Percentiles rank a stretch among this genome's conserved stretches.
These are phyloP conservation scores for Candida nonsorbophila DNA, from an alignment of 805 yeast species.

Conservation along the genomic window DNA sequence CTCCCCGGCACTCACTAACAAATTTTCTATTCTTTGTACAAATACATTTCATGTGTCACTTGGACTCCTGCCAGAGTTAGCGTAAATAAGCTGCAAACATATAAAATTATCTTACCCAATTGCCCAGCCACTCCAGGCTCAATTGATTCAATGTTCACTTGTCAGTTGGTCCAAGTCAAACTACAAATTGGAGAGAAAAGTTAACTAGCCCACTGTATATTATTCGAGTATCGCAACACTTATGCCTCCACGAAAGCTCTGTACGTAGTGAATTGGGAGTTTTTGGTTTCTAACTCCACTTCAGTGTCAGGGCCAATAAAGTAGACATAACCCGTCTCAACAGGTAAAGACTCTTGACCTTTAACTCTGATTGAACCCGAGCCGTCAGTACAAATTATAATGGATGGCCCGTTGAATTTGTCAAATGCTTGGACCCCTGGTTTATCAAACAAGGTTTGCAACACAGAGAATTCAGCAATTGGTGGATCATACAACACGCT, in stretches of 20 bases:
- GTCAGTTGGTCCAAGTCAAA: background rate
- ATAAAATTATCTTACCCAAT: too few relatives aligned
- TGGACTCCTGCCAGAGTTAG: too few relatives aligned
- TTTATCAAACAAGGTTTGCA: conserved; percentile 62
- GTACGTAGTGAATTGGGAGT: conserved; percentile 64
- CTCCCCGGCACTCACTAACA: too few relatives aligned
- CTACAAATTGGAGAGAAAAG: conserved; percentile 1
- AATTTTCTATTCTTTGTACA: too few relatives aligned
- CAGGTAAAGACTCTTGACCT: conserved; percentile 27
- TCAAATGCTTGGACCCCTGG: conserved; percentile 50
- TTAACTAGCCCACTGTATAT: background rate
- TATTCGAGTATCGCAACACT: conserved; percentile 1
- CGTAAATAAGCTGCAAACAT: too few relatives aligned
- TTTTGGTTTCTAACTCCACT: conserved; percentile 52
- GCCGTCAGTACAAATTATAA: conserved; percentile 80
- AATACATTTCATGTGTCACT: too few relatives aligned
- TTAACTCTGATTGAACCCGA: conserved; percentile 51
- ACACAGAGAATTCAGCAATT: conserved; percentile 92
- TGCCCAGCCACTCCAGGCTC: too few relatives aligned
- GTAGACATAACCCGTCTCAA: conserved; percentile 71
- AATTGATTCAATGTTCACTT: background rate
- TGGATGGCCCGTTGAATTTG: conserved; percentile 79
- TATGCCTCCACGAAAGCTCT: conserved; percentile 83
- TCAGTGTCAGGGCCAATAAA: conserved; percentile 77
- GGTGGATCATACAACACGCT: conserved; percentile 87